Evolutionary conservation across 1,284 basidiomycete genomes (phyloP).

Genomic region (Rhodofomes roseus): DNA sequence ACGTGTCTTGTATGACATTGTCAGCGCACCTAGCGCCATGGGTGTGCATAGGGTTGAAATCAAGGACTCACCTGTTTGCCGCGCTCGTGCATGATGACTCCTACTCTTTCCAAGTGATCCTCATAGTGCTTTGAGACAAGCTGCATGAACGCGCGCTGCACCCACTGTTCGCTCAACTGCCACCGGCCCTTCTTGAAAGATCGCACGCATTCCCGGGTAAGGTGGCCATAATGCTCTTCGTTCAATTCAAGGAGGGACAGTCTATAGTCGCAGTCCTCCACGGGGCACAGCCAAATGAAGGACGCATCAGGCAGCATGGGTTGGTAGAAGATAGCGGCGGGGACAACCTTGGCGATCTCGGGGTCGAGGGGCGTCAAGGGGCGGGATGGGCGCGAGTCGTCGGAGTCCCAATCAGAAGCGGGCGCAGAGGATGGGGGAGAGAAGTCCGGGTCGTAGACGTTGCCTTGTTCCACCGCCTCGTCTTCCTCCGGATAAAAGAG

Average conservation of each 20-base stretch:
- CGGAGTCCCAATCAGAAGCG: slow-evolving; percentile 34
- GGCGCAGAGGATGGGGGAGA: slow-evolving; percentile 42
- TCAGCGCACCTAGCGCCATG: too few species aligned
- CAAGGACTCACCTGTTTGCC: slow-evolving; percentile 12
- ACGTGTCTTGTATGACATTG: not conserved
- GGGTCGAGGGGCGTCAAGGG: slow-evolving; percentile 16
- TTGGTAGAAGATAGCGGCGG: slow-evolving; percentile 13
- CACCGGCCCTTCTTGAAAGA: slow-evolving; percentile 9
- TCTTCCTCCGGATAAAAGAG: not conserved
- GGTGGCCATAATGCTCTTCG: slow-evolving; percentile 12
- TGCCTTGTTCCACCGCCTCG: slow-evolving; percentile 8
- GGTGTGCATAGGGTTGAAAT: not conserved
- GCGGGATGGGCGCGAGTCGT: slow-evolving; percentile 15
- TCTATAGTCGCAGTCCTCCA: slow-evolving; percentile 17
- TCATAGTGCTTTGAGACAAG: slow-evolving; percentile 17
- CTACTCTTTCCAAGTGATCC: slow-evolving; percentile 17
- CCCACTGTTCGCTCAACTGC: slow-evolving; percentile 14
- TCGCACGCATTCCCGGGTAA: slow-evolving; percentile 12
- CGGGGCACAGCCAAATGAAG: slow-evolving; percentile 24
- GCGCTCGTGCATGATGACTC: slow-evolving; percentile 13
- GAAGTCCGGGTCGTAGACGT: slow-evolving; percentile 46
- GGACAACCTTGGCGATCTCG: slow-evolving; percentile 18
- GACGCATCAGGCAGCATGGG: slow-evolving; percentile 17
- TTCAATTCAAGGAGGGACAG: slow-evolving; percentile 21
- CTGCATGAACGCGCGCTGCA: slow-evolving; percentile 13